Evolutionary conservation across 805 yeast genomes (phyloP), one percentile per base, ranked within the genome.

Genomic region (Saitoella complicata): DNA sequence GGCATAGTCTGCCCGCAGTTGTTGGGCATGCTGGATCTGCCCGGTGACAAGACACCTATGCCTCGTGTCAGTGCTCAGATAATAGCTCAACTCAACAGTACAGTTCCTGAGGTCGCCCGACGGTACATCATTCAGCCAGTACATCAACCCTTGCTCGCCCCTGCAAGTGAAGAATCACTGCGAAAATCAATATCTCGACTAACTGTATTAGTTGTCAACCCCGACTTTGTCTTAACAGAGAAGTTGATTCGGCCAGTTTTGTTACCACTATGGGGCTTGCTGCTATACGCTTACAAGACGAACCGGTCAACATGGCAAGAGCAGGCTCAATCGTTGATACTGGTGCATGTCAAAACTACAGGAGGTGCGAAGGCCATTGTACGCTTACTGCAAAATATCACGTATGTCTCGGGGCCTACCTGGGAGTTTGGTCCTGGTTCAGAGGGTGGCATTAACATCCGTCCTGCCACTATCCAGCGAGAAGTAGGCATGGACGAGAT

Each of bases 1-100:
- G 51, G 62, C 1, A 65, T 59, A n/a, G 61, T 88, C 5, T 80
- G 85, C 5, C 46, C 48, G 4, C 96, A 88, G 57, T 58, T 80
- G 6, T 76, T 73, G 55, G 69, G 70, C 0, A 34, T 49, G 9
- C 29, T 49, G 12, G 52, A 77, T 80, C 53, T 70, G 76, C 46
- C 84, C 87, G 1, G 60, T 72, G 2, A 64, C 78, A 50, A 62
- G 72, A 3, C 72, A 4, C 76, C 34, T 29, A 44, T 46, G 1
- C 43, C 52, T 9, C 68, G 21, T 21, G 21, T 76, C 6, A 67
- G 75, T 7, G 73, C 72, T 47, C 62, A 80, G 8, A 51, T 82
- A 1, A 71, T 73, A 33, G 62, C 65, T 29, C 58, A 79, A 9
- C 80, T 58, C 34, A 46, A 36, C 13, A 33, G 12, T 39, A 5